Conservation (phyloP, 352 stramenopile species). For the Saprolegnia diclina region DNA sequence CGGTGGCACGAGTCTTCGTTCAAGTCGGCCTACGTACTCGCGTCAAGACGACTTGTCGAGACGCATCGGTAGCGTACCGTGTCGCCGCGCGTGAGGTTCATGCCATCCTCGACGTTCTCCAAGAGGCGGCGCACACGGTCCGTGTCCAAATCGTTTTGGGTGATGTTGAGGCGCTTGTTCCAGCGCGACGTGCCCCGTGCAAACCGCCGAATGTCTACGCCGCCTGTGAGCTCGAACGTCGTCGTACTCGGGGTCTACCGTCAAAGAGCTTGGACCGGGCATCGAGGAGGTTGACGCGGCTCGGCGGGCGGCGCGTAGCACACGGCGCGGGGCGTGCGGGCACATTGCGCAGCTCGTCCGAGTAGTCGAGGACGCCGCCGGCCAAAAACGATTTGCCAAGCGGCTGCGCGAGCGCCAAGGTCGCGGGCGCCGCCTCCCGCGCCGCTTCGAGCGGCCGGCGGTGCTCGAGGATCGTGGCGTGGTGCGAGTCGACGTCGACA, state of each 20-base stretch:
- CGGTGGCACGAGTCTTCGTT: constrained; percentile 77
- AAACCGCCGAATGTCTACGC: constrained; percentile 51
- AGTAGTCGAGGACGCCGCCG: constrained; percentile 21
- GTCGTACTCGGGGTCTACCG: too few species aligned
- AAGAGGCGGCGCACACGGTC: constrained; percentile 67
- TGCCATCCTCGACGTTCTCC: constrained; percentile 52
- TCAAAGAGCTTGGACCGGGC: constrained; percentile 41
- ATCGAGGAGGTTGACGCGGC: constrained; percentile 48
- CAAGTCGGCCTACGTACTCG: constrained; percentile 50
- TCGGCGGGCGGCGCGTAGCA: neutral
- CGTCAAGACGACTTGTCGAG: neutral
- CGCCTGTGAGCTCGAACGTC: neutral
- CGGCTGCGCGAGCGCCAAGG: neutral
- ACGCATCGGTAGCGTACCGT: constrained; percentile 35
- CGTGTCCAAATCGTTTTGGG: constrained; percentile 38
- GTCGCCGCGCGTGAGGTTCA: constrained; percentile 55
- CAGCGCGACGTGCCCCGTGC: constrained; percentile 57
- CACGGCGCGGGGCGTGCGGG: neutral
- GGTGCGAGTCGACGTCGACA: constrained; percentile 19
- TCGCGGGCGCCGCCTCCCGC: neutral
- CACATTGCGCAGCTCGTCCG: neutral
- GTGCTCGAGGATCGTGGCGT: neutral
- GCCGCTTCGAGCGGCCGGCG: neutral
- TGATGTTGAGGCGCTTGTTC: constrained; percentile 52
- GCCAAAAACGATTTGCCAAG: constrained; percentile 8